Evolutionary conservation across 768 basidiomycete species (phyloP), one percentile per base, ranked within the genome.

Genomic region (Kondoa malvinella): DNA sequence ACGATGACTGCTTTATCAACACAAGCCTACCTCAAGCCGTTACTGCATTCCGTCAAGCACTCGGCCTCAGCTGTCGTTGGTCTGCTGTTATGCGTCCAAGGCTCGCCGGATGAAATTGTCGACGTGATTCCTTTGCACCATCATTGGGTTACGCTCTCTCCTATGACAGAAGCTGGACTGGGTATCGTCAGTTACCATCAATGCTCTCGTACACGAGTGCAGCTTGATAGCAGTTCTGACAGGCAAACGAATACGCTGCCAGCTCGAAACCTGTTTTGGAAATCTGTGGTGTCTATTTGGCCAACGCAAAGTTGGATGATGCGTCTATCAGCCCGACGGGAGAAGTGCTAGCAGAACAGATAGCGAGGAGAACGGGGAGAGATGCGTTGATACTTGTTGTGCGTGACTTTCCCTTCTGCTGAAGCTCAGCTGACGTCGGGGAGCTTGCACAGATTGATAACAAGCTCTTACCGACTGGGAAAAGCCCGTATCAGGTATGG

Each of bases 111-210:
- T 62, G 62, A 65, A 15, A 62, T 76, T 25, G 77, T 79, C 62
- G 87, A 90, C 73, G 82, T 84, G 1, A 79, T 91, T 50, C 89
- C 89, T 17, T 80, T 91, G 34, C 81, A 88, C 64, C 88, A 91
- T 74, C 85, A 88, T 74, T 90, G 88, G 88, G 88, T 87, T 4
- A 85, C 82, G 72, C 80, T 91, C 65, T 86, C 85, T 69, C 86
- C 87, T 2, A 87, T 87, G 85, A 88, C 88, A 86, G 87, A 89
- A 75, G 84, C 88, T 69, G 88, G 70, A 0, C 27, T 73, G 26
- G 61, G 67, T 30, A 58, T 74, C 21, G 73, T 74, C 26, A 27
- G 69, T 40, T 65, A n/a, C 34, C 32, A 25, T 26, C 58, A 14
- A 26, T 59, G 16, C n/a, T 33, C 68, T 29, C 56, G 8, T 17